A percentile compares a stretch with the other conserved stretches of the same genome.
phyloP scores from a whole-genome alignment of 78 protist genomes.

The Dictyostelium intermedium region DNA sequence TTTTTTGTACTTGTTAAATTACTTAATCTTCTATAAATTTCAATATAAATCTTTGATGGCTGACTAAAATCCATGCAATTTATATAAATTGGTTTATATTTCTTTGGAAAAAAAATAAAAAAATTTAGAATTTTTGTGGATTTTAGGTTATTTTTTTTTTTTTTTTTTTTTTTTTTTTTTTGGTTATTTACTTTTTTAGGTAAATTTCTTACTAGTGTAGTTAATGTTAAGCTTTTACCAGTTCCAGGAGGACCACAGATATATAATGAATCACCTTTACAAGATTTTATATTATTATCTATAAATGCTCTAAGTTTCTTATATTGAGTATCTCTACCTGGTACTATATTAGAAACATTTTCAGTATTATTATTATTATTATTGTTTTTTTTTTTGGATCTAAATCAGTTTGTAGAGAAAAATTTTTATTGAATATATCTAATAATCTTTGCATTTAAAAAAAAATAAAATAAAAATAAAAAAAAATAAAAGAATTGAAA shows the following conservation, averaged over 20 bases:
- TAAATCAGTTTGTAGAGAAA: background rate
- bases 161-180: too few species aligned
- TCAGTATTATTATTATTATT: background rate
- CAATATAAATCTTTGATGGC: constrained; percentile 5
- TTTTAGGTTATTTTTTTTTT: too few species aligned
- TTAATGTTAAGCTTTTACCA: constrained; percentile 43
- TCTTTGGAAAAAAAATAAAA: background rate
- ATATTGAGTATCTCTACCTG: background rate
- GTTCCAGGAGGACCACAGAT: constrained; percentile 65
- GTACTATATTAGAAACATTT: background rate
- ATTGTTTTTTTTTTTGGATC: background rate
- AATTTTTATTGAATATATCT: background rate
- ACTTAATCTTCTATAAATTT: background rate
- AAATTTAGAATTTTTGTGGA: too few species aligned
- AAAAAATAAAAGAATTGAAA: background rate
- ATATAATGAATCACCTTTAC: constrained; percentile 31
- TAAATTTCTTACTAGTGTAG: background rate
- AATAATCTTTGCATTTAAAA: constrained; percentile 6
- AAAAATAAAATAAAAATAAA: background rate
- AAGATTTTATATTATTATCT: background rate
- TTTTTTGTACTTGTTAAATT: constrained; percentile 20
- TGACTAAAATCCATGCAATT: constrained; percentile 43
- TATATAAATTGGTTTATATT: constrained; percentile 9
- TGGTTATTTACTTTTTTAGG: background rate
- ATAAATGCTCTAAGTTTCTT: background rate